Conservation (phyloP, 75 land plant species). For the Pinus taeda region DNA sequence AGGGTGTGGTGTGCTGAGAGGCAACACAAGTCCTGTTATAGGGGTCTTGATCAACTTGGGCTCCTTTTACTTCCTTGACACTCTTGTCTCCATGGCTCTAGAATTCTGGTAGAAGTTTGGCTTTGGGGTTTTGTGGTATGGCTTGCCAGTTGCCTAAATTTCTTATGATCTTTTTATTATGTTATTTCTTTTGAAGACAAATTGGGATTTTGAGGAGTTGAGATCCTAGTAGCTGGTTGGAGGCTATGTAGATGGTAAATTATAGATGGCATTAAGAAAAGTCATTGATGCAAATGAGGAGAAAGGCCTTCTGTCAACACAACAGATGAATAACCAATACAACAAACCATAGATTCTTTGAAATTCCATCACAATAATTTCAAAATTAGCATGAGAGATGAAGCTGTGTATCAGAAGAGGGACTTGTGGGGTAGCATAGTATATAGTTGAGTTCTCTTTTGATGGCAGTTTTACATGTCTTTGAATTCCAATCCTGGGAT, state of each 20-base stretch:
- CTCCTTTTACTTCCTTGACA: slow-evolving; percentile 84
- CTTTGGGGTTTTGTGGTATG: slow-evolving; percentile 81
- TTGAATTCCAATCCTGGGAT: no score
- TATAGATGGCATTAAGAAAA: background rate
- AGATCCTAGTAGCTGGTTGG: slow-evolving; percentile 50
- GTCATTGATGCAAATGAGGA: background rate
- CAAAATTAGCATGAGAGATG: background rate
- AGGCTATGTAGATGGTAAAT: background rate
- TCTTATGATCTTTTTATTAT: slow-evolving; percentile 63
- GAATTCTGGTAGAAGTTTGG: slow-evolving; percentile 62
- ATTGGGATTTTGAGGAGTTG: slow-evolving; percentile 67
- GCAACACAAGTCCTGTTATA: slow-evolving; percentile 74
- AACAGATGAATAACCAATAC: background rate
- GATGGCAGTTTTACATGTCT: no score
- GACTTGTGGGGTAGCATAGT: background rate
- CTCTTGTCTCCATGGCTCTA: slow-evolving; percentile 77
- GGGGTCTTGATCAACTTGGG: slow-evolving; percentile 78
- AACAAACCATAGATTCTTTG: background rate
- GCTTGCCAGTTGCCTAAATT: slow-evolving; percentile 76
- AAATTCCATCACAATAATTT: background rate
- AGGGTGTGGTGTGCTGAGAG: slow-evolving; percentile 82
- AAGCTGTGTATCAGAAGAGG: background rate
- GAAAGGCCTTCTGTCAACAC: background rate
- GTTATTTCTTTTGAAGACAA: slow-evolving; percentile 53
- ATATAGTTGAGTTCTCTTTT: no score